phyloP scores from a whole-genome alignment of 2,329 filamentous ascomycete species.

The Eurotiales sp. region DNA sequence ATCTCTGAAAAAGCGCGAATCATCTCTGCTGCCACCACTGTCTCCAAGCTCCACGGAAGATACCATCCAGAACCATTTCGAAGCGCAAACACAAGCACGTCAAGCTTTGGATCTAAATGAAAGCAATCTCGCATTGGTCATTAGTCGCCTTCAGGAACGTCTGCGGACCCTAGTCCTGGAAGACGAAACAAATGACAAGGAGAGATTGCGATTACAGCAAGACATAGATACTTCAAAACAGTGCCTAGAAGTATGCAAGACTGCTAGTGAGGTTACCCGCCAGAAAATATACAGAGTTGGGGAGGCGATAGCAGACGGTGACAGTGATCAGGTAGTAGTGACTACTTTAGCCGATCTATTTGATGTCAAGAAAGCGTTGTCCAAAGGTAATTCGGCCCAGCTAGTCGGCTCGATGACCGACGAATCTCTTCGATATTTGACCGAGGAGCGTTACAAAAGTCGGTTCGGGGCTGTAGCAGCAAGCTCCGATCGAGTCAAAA shows the following conservation, averaged over 20 bases:
- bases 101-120: not conserved
- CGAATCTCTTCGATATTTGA: slow-evolving; percentile 21
- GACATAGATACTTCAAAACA: slow-evolving; percentile 34
- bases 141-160: not conserved
- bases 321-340: slow-evolving; percentile 41
- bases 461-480: not conserved
- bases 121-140: not conserved
- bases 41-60: not conserved
- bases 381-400: slow-evolving; percentile 33
- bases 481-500: not conserved
- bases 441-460: not conserved
- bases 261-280: slow-evolving; percentile 27
- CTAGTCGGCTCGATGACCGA: slow-evolving; percentile 36
- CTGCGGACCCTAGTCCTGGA: not conserved
- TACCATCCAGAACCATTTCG: not conserved
- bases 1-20: slow-evolving; percentile 20
- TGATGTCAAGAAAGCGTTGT: slow-evolving; percentile 35
- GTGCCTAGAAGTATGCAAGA: slow-evolving; percentile 39
- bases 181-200: slow-evolving; percentile 16
- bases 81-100: not conserved
- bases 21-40: too few relatives aligned
- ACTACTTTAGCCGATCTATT: slow-evolving; percentile 43
- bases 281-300: slow-evolving; percentile 35
- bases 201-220: slow-evolving; percentile 30
- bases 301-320: slow-evolving; percentile 34